Evolutionary conservation across 768 basidiomycete genomes (phyloP), one percentile per base, ranked within the genome.

Genomic region (Russula ochroleuca): DNA sequence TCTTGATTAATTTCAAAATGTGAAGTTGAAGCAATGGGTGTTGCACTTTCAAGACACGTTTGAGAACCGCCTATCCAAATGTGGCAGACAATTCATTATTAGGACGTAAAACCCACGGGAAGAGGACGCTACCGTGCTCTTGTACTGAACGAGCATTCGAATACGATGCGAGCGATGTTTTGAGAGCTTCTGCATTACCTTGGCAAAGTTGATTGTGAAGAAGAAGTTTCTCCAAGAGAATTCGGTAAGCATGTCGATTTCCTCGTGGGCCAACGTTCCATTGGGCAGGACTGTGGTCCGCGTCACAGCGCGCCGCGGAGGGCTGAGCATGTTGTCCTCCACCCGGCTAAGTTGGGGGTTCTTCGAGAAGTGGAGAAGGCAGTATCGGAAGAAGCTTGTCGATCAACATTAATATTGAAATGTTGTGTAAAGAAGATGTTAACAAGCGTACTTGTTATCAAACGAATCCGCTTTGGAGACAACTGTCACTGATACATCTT

Each of bases 211-310:
- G 76, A 98, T 96, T 23, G 90, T 87, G 33, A 92, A 85, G 76
- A 98, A 98, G 75, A 99, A 98, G 75, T 98, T 98, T 54, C 97
- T 78, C 94, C 96, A 98, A 4, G 94, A 96, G 73, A 91, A 99
- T 40, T 98, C 94, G 14, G 88, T 89, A 54, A 99, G 80, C 73
- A 97, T 80, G 70, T 98, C 96, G 25, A 98, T 78, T 68, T 98
- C 96, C 71, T 95, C 93, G 53, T 91, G 87, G 33, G 83, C 82
- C 69, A 79, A 85, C 69, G 86, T 83, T 45, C 88, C 90, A 69
- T 90, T 90, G 3, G 89, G 88, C 10, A 90, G 77, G 7, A 72
- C 79, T 28, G 79, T 83, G 17, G 78, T 77, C 63, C 84, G 83
- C 50, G 82, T 73, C 21, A 86, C 78, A 23, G 81, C 75, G 65